A percentile compares a stretch with the other conserved stretches of the same genome.
phyloP scores from a whole-genome alignment of 139 green algal genomes.

The Micromonas pusilla region DNA sequence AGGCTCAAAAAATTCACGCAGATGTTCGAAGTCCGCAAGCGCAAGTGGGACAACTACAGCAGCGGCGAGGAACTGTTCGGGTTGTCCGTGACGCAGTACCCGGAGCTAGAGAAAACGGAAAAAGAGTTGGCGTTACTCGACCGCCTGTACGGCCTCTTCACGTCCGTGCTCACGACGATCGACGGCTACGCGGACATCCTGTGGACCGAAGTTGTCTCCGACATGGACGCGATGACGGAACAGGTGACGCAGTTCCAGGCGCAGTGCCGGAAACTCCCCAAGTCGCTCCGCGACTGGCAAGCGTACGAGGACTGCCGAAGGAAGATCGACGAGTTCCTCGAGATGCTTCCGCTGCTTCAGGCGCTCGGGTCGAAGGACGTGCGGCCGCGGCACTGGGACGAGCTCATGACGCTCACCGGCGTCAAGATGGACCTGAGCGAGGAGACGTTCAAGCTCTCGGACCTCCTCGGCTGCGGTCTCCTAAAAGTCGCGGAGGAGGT shows the following conservation, averaged over 20 bases:
- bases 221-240: constrained; percentile 53
- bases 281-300: constrained; percentile 54
- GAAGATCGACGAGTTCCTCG: constrained; percentile 67
- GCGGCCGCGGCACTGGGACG: constrained; percentile 65
- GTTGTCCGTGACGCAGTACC: constrained; percentile 67
- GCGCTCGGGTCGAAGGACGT: constrained; percentile 71
- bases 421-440: constrained; percentile 65
- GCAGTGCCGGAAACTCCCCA: constrained; percentile 41
- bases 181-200: constrained; percentile 54
- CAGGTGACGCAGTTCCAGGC: constrained; percentile 52
- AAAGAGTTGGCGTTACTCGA: constrained; percentile 57
- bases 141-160: constrained; percentile 66
- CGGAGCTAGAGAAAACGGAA: constrained; percentile 55
- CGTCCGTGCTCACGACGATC: constrained; percentile 55
- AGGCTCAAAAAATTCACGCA: constrained; percentile 39
- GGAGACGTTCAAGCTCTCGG: constrained; percentile 69
- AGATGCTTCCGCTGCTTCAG: constrained; percentile 72
- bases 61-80: constrained; percentile 77
- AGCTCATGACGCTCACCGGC: constrained; percentile 64
- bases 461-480: constrained; percentile 68
- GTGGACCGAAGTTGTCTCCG: constrained; percentile 72
- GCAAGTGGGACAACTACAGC: constrained; percentile 60
- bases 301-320: constrained; percentile 56
- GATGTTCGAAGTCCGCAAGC: constrained; percentile 41
- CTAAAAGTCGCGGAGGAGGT: constrained; percentile 66